A percentile compares a stretch with the other conserved stretches of the same genome.
These are phyloP conservation scores for Casuarina glauca DNA, from an alignment of 306 rosid genomes.

Conservation along the genomic window DNA sequence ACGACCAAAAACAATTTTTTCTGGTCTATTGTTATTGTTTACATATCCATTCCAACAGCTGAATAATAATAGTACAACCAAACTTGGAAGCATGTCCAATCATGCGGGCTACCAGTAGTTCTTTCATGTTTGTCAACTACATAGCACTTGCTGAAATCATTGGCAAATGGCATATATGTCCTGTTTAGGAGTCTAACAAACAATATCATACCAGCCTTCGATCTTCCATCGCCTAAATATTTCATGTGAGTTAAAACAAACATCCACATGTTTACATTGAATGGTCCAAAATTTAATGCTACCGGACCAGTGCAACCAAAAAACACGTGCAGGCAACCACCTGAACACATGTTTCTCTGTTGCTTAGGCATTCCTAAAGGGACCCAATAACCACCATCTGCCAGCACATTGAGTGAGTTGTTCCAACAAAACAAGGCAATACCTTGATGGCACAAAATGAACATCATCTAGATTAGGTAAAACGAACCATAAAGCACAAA, in stretches of 20 bases:
- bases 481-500: background rate
- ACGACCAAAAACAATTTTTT: background rate
- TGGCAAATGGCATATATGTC: background rate
- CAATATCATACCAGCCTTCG: background rate
- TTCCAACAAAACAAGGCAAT: slow-evolving; percentile 8
- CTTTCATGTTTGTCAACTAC: background rate
- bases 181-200: background rate
- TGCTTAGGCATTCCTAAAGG: background rate
- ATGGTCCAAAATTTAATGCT: background rate
- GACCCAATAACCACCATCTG: slow-evolving; percentile 4
- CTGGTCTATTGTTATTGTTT: background rate
- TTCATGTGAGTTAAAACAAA: background rate
- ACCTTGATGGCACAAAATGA: background rate
- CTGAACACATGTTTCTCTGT: background rate
- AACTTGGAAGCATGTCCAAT: background rate
- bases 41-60: background rate
- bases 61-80: background rate
- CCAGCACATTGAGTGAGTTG: background rate
- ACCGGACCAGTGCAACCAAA: background rate
- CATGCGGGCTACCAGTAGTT: background rate
- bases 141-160: background rate
- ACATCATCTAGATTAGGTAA: background rate
- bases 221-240: background rate
- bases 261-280: background rate
- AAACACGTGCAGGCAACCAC: background rate